Conservation (phyloP, 192 early-diverging fungal species). For the Umbelopsis ramanniana region DNA sequence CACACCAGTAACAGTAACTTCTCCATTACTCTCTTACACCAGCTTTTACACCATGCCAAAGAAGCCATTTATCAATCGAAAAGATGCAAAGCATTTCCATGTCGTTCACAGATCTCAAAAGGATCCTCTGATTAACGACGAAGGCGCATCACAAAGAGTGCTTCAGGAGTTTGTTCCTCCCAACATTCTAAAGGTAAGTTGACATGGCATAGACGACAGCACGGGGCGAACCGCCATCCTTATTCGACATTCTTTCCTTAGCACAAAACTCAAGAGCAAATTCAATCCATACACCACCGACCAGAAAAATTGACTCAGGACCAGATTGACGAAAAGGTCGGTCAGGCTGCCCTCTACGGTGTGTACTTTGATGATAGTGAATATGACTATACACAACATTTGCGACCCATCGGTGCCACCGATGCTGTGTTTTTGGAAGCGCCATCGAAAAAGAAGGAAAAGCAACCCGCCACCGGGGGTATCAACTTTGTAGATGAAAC, state of each 20-base stretch:
- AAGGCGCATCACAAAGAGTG: slow-evolving; percentile 76
- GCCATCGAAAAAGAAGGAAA: slow-evolving; percentile 55
- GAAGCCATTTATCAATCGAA: slow-evolving; percentile 90
- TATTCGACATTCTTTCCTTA: neutral
- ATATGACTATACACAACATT: slow-evolving; percentile 95
- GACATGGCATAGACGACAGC: no score
- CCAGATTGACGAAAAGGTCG: slow-evolving; percentile 47
- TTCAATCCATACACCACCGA: slow-evolving; percentile 18
- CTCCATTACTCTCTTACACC: neutral
- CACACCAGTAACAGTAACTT: neutral
- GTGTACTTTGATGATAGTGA: slow-evolving; percentile 89
- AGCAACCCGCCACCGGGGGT: slow-evolving; percentile 44
- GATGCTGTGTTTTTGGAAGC: slow-evolving; percentile 84
- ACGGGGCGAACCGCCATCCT: neutral
- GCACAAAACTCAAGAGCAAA: slow-evolving; percentile 35
- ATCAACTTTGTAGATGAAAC: slow-evolving; percentile 10
- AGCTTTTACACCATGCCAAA: slow-evolving; percentile 48
- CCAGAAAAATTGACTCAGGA: slow-evolving; percentile 39
- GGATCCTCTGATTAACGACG: slow-evolving; percentile 88
- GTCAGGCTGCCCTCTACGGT: slow-evolving; percentile 86
- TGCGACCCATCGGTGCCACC: slow-evolving; percentile 79
- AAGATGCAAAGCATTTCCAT: slow-evolving; percentile 83
- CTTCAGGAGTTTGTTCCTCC: slow-evolving; percentile 76
- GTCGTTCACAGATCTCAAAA: slow-evolving; percentile 95
- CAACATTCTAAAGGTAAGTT: slow-evolving; percentile 56